Evolutionary conservation across 768 basidiomycete genomes (phyloP), one percentile per base, ranked within the genome.

Genomic region (Amanita fuliginea): DNA sequence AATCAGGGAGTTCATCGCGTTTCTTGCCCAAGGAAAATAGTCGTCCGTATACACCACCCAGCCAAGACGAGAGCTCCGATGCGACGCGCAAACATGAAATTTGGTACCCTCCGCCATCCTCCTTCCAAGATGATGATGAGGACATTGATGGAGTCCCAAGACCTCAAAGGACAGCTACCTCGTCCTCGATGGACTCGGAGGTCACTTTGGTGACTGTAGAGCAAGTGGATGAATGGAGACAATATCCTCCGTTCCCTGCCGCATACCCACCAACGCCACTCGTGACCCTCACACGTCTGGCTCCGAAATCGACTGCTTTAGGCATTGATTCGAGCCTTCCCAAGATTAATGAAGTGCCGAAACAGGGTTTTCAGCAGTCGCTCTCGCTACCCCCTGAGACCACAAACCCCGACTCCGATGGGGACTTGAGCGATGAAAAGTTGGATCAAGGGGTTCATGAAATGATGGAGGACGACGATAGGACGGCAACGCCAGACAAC

Each of bases 231-330:
- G 83, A 87, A 54, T 87, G 83, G 83, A 66, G 81, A 50, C 67
- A 76, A 59, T 88, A 86, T 55, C 84, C 84, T 10, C 69, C 80
- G 14, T 81, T 86, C 46, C 86, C 86, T 26, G 78, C 86, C 4
- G 86, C 86, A 30, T 88, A 88, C 57, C 85, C 84, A 7, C 71
- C 82, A 0, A 86, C 82, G 11, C 84, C 83, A 9, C 55, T 78
- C n/a, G 66, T 66, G 18, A 62, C 63, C 14, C 62, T 69, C 3
- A 56, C 67, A 21, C 61, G 59, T 16, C 49, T 57, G 6, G 46
- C 52, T 19, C 59, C 56, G 26, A 62, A 61, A 32, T 63, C 69
- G 33, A 58, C 63, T 41, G 70, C 75, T 49, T 54, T 64, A 32
- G 75, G 77, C 37, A 53, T 30, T 24, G 19, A 22, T 41, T 40